Base-by-base conservation (phyloP, 2,329 filamentous ascomycete species). In the Calonectria honghensis region DNA sequence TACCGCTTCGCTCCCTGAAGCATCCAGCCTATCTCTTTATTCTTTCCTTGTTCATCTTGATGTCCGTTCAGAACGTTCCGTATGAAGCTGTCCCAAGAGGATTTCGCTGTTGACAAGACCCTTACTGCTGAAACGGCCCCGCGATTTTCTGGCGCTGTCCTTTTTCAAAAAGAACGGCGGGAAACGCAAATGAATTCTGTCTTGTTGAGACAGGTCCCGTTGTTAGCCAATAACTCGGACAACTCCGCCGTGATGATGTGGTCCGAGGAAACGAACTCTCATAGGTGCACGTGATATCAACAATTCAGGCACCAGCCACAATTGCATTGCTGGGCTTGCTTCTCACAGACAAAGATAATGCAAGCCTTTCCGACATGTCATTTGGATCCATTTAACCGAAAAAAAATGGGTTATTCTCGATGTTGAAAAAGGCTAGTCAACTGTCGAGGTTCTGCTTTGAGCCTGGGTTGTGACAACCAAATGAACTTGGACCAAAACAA, bases 1-100 rank as follows among this genome's bases (percentile, higher is more conserved):
- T 70, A 48, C 31, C 54, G 35, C 64, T 69, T 50, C 45, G 32
- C 48, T 48, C 50, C 37, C 37, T 24, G 52, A 63, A 71, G 69
- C 61, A 37, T 13, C 18, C 32, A 32, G 39, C 41, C 35, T 71
- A 57, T 54, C 57, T 31, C 68, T 68, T 69, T 63, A 52, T 32
- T 61, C 27, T 64, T 59, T 35, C 29, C 54, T 57, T 32, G 39
- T 52, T 51, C 57, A 61, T 41, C 39, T 29, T 61, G 57, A 27
- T 29, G 35, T 32, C 35, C 35, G 35, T 61, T 61, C n/a, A 41
- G 18, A 37, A 29, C 35, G 35, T 61, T n/a, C 18, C 57, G 14
- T 41, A 27, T 29, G 14, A 61, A 29, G 3, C 20, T 27, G 24
- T 20, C 35, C n/a, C 5, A 11, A 61, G 7, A 61, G 35, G 35